A percentile compares a stretch with the other conserved stretches of the same genome.
These are phyloP conservation scores for Cystoderma amianthinum DNA, from an alignment of 768 basidiomycete genomes.

Conservation along the genomic window DNA sequence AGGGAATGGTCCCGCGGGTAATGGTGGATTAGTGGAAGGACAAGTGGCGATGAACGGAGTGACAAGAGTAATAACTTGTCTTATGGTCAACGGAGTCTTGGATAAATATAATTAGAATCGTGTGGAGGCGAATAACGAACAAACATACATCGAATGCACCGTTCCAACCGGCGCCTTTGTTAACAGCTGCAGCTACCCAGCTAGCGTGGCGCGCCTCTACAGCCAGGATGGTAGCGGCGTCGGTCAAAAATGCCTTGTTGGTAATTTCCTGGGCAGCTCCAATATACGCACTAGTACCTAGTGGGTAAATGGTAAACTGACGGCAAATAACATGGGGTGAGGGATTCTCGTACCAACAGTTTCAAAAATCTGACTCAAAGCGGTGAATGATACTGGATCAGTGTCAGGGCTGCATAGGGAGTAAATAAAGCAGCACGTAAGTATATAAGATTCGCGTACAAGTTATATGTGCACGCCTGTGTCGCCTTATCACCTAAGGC, in stretches of 20 bases:
- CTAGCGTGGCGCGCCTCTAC: constrained; percentile 59
- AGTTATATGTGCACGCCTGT: constrained; percentile 52
- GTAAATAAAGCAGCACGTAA: background rate
- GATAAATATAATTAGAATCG: background rate
- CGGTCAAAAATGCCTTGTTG: constrained; percentile 34
- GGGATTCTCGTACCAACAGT: constrained; percentile 37
- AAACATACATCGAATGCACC: constrained; percentile 49
- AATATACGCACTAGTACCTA: constrained; percentile 8
- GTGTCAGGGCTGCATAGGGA: constrained; percentile 29
- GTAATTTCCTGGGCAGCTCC: background rate
- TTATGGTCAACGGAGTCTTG: constrained; percentile 20
- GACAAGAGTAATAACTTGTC: constrained; percentile 28
- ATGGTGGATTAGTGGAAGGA: constrained; percentile 44
- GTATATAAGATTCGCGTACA: constrained; percentile 27
- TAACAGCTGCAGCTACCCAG: constrained; percentile 49
- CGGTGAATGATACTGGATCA: constrained; percentile 40
- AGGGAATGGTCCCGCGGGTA: constrained; percentile 49
- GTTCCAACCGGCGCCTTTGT: constrained; percentile 46
- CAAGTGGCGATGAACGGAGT: constrained; percentile 45
- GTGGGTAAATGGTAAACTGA: no score
- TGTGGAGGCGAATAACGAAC: no score
- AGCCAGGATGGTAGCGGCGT: constrained; percentile 51
- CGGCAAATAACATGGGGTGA: no score
- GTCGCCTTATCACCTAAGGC: constrained; percentile 28
- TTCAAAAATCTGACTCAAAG: constrained; percentile 45